Evolutionary conservation across 2,329 filamentous ascomycete species (phyloP), one percentile per base, ranked within the genome.

Genomic region (Scytalidium sp.): DNA sequence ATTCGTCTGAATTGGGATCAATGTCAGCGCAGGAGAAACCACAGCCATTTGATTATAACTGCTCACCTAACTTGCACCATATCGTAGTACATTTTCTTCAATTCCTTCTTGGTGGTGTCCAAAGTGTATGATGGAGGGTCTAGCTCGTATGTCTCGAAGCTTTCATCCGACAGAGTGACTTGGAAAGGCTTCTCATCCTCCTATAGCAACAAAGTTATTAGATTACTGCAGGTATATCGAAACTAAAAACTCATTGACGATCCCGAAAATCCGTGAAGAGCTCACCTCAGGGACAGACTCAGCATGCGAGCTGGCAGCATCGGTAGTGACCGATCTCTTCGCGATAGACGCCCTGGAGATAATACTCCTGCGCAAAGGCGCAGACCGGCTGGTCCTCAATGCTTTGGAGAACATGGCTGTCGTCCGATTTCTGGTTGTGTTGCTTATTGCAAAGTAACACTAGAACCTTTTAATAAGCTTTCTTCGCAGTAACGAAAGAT

Each of bases 91-190:
- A 97, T 97, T 80, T 95, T 81, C 85, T 96, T 97, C 71, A 99
- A 79, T 78, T 97, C 89, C 76, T 89, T 91, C 86, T 99, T 99
- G 67, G 93, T 97, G 58, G 91, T 89, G 65, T 95, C 80, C 63
- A 99, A 77, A 56, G 89, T 92, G 81, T 97, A 97, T 51, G 90
- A 79, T 59, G 94, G 94, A 63, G 93, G 92, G 76, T 99, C 94
- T 69, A 99, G 84, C 80, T 97, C 91, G 78, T 97, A 99, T 51
- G 94, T 97, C 83, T 99, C 94, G 78, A 97, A 99, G 78, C 90
- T 93, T 87, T 97, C 93, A 71, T 97, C 90, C 71, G 90, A 96
- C 71, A 99, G 87, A 67, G 84, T 87, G 70, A 99, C 84, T 66
- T 87, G 83, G 79, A 99, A 97, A 59, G 85, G 84, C 81, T 96